Evolutionary conservation across 2,329 filamentous ascomycete species (phyloP), one percentile per base, ranked within the genome.

Genomic region (Sporothrix dimorphospora): DNA sequence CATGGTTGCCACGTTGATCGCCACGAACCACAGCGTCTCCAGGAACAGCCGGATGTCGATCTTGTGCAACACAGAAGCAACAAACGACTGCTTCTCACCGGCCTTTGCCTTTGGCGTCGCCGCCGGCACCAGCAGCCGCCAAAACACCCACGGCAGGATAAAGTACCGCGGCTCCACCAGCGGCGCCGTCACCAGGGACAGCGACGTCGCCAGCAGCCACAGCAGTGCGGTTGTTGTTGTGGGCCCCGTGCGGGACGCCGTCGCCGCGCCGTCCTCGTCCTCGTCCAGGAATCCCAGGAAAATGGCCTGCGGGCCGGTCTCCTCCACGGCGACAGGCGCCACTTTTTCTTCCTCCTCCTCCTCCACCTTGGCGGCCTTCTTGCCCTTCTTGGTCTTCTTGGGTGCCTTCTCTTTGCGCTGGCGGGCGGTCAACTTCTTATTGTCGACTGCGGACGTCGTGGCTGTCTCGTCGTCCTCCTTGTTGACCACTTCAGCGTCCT

Each of bases 81-180:
- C 40, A 49, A 53, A 57, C 0, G 12, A 19, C 21, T 27, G 34
- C n/a, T 16, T 16, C 21, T 27, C 34, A 3, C 0, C 7, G 21
- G 4, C 27, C 16, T 27, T 24, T 1, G 12, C 57, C 16, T 71
- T 21, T 73, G 49, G 24, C 67, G 65, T 82, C 4, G 69, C 57
- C 69, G 85, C 80, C 0, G 93, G 93, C 0, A 97, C 82, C 77
- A 97, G 87, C 8, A 98, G 82, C 0, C 96, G 88, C 93, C 94
- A 98, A 77, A 98, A 90, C 9, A 98, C 88, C 94, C 94, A 99
- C 0, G 95, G 94, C 14, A 98, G 86, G 79, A 99, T 97, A 80
- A 97, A 97, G 81, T 99, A 99, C 16, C 96, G 89, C 16, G 96
- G 96, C 80, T 99, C 96, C 11, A 99, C 95, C 0, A 99, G 87